Evolutionary conservation across 140 eudicot genomes (phyloP).

Genomic region (Anethum foeniculum): DNA sequence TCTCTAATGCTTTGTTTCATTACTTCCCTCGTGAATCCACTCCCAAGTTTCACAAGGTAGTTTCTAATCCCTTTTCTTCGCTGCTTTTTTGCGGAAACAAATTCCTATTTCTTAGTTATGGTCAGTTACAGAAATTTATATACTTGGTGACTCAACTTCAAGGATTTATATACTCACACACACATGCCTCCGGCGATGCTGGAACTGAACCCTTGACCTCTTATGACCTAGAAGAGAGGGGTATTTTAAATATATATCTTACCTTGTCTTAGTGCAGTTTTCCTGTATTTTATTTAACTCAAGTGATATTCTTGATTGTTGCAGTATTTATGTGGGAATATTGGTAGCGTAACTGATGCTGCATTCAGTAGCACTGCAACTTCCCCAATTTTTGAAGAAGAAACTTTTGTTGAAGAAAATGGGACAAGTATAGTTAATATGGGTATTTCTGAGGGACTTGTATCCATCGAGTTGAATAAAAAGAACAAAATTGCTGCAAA

Average conservation of each 20-base stretch:
- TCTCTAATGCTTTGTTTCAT: slow-evolving; percentile 14
- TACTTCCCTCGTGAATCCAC: slow-evolving; percentile 32
- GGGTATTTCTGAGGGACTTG: neutral
- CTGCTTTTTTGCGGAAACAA: neutral
- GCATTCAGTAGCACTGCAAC: slow-evolving; percentile 23
- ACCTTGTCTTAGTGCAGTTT: neutral
- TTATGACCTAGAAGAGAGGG: neutral
- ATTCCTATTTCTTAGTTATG: neutral
- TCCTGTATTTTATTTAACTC: neutral
- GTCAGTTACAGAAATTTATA: neutral
- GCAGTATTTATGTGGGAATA: slow-evolving; percentile 19
- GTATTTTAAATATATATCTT: neutral
- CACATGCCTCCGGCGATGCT: neutral
- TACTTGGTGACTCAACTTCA: no score
- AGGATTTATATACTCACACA: neutral
- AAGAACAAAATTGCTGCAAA: slow-evolving; percentile 24
- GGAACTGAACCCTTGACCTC: neutral
- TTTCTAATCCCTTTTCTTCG: neutral
- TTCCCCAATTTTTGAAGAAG: slow-evolving; percentile 20
- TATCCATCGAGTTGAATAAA: neutral
- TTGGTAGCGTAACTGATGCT: slow-evolving; percentile 12
- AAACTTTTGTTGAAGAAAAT: slow-evolving; percentile 23
- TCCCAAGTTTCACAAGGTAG: slow-evolving; percentile 14
- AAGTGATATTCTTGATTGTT: neutral
- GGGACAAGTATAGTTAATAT: slow-evolving; percentile 3